Evolutionary conservation across 257 asterid genomes (phyloP), one percentile per base, ranked within the genome.

Genomic region (Galeopsis tetrahit): DNA sequence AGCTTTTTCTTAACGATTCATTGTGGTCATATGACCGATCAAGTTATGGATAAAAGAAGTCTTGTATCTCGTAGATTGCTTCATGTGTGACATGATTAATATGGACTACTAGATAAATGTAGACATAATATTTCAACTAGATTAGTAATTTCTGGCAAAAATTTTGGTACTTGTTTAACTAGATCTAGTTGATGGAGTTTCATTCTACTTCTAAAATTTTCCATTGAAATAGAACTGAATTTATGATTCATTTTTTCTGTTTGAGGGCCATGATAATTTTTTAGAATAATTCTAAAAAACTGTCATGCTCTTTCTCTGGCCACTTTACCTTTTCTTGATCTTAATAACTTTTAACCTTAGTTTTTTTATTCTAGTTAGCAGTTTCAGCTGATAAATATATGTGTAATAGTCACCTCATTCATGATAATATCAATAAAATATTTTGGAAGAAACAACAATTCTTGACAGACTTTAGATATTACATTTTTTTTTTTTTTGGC

Each of bases 401-500:
- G 21, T 17, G 2, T 3, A 38, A 5, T 63, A 5, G 48, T n/a
- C 35, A n/a, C 66, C 44, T 40, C 28, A 56, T 35, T n/a, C 7
- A 32, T 63, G 44, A 59, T 60, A 31, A 59, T 53, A 38, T 48
- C 64, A 17, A 28, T 49, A 60, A 48, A 35, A 73, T 58, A 72
- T 35, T 49, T 46, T 1, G 9, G 58, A 38, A 21, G 8, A 63
- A 34, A 61, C 56, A 73, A 33, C 59, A 44, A 34, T 70, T 56
- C 43, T 31, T 58, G 10, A 52, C 34, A 11, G 51, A 35, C 32
- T 68, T 46, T 48, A 43, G 68, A 62, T 33, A 43, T 8, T 75
- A 40, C 44, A 8, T 10, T 17, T 4, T 46, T 57, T n/a, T 65
- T 57, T n/a, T n/a, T n/a, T 78, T 68, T 64, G 35, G 14, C 32